Evolutionary conservation across 805 yeast species (phyloP).

Genomic region (Cyberlindnera bimundalis): DNA sequence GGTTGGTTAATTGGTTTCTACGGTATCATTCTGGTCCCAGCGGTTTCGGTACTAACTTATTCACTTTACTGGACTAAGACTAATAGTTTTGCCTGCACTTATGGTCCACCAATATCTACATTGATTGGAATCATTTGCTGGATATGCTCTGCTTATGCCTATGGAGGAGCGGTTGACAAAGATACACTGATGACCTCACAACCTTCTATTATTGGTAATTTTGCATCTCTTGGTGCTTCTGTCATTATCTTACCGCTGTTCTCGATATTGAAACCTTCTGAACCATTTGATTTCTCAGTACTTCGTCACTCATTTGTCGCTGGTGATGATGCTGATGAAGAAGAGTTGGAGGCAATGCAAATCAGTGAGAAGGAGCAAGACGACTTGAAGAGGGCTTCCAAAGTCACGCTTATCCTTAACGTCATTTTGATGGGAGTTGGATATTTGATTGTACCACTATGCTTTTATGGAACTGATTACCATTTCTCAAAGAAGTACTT

Average conservation of each 20-base stretch:
- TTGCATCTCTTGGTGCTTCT: conserved; percentile 25
- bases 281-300: conserved; percentile 24
- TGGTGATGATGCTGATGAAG: conserved; percentile 36
- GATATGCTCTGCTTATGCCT: conserved; percentile 23
- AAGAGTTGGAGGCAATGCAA: conserved; percentile 30
- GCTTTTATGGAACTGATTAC: conserved; percentile 33
- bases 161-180: conserved; percentile 19
- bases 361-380: conserved; percentile 23
- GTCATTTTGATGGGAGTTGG: conserved; percentile 29
- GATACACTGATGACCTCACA: conserved; percentile 17
- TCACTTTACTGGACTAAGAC: conserved; percentile 33
- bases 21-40: conserved; percentile 40
- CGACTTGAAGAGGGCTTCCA: conserved; percentile 34
- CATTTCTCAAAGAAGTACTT: conserved; percentile 35
- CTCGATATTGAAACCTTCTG: conserved; percentile 29
- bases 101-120: conserved; percentile 28
- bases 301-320: conserved; percentile 25
- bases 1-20: conserved; percentile 39
- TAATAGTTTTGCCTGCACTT: conserved; percentile 18
- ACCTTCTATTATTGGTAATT: conserved; percentile 24
- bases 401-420: conserved; percentile 40
- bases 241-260: conserved; percentile 31
- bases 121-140: conserved; percentile 26
- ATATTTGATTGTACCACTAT: conserved; percentile 32
- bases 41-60: conserved; percentile 31